These are phyloP conservation scores for Ensete ventricosum DNA, from an alignment of 176 grass and related monocot genomes.

Conservation along the genomic window DNA sequence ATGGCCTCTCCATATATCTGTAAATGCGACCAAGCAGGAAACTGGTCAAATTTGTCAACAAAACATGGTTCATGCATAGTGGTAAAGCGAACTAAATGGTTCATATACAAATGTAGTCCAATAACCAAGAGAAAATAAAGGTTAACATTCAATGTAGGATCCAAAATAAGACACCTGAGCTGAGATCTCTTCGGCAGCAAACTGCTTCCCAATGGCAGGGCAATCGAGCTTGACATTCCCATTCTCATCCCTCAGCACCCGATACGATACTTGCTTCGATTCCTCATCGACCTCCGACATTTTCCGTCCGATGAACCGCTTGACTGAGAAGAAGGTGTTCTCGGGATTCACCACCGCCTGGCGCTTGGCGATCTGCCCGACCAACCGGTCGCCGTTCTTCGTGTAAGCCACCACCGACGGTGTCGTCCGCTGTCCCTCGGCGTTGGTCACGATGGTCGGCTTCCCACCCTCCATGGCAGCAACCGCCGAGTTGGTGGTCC, in stretches of 20 bases:
- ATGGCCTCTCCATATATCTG: too few relatives aligned
- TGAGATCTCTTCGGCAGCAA: slow-evolving; percentile 85
- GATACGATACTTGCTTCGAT: slow-evolving; percentile 85
- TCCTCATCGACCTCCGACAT: slow-evolving; percentile 88
- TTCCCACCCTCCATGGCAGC: slow-evolving; percentile 94
- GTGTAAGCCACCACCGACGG: slow-evolving; percentile 91
- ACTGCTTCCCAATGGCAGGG: slow-evolving; percentile 91
- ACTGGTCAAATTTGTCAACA: not conserved
- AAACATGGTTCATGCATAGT: not conserved
- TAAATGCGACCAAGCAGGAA: too few relatives aligned
- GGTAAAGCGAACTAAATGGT: not conserved
- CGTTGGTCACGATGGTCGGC: slow-evolving; percentile 89
- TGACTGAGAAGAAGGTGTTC: slow-evolving; percentile 98
- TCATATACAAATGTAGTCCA: not conserved
- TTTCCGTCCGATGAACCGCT: slow-evolving; percentile 87
- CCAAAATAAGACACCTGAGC: slow-evolving; percentile 44
- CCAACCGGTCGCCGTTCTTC: slow-evolving; percentile 66
- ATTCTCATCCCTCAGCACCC: slow-evolving; percentile 69
- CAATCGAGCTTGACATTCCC: slow-evolving; percentile 97
- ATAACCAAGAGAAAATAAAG: not conserved
- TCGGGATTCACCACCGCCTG: slow-evolving; percentile 95
- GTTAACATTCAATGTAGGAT: not conserved
- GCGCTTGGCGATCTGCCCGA: slow-evolving; percentile 80
- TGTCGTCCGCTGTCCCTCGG: slow-evolving; percentile 77
- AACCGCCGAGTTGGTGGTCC: slow-evolving; percentile 87